Percentiles rank a stretch among this genome's conserved stretches.
Conservation (phyloP, 1,284 basidiomycete species). For the Pisolithus thermaeus region DNA sequence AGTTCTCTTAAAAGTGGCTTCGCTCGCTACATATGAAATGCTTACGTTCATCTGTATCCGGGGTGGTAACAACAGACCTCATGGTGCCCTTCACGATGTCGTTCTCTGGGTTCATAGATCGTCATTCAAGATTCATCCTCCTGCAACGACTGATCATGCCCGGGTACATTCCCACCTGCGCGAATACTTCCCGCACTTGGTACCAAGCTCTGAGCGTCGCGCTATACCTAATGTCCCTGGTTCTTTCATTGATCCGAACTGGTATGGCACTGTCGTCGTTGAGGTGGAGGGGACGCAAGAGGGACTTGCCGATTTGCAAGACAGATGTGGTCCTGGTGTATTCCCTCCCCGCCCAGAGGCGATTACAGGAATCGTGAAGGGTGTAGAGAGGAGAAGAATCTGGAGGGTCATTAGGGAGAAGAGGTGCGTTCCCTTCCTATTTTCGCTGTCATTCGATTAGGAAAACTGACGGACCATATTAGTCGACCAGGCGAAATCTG, state of each 20-base stretch:
- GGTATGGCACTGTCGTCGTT: constrained; percentile 74
- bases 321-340: constrained; percentile 57
- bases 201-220: constrained; percentile 17
- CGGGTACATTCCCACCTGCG: constrained; percentile 15
- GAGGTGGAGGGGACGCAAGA: constrained; percentile 83
- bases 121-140: constrained; percentile 57
- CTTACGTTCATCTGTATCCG: constrained; percentile 6
- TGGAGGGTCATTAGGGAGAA: constrained; percentile 69
- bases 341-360: constrained; percentile 52
- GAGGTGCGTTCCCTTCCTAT: constrained; percentile 45
- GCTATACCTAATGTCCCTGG: constrained; percentile 46
- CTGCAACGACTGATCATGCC: constrained; percentile 15
- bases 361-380: constrained; percentile 24
- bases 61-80: constrained; percentile 43
- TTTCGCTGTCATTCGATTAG: constrained; percentile 1
- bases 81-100: constrained; percentile 70
- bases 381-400: constrained; percentile 45
- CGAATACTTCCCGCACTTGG: constrained; percentile 14
- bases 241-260: constrained; percentile 64
- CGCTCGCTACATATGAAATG: not conserved
- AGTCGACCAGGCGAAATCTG: constrained; percentile 80
- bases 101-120: constrained; percentile 79
- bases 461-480: constrained; percentile 9
- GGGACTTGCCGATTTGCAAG: constrained; percentile 69
- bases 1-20: constrained; percentile 22